Evolutionary conservation across 1,139 yeast species (phyloP).

Genomic region (Hyphopichia buzzinii): DNA sequence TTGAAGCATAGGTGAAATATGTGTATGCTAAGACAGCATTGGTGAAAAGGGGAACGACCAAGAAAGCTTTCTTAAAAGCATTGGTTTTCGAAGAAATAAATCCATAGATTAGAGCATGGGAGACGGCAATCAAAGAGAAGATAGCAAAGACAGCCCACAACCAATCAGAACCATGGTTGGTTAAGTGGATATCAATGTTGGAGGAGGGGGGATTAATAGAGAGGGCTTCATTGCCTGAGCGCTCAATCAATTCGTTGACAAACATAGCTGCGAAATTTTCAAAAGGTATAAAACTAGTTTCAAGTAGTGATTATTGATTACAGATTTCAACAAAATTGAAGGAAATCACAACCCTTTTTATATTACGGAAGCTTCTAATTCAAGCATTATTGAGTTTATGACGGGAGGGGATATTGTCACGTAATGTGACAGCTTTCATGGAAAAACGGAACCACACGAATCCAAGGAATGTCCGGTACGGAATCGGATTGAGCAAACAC

Average conservation of each 20-base stretch:
- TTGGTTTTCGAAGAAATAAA: conserved; percentile 34
- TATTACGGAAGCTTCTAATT: no score
- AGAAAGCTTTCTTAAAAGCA: conserved; percentile 39
- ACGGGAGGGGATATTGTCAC: no score
- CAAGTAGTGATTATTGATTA: conserved; percentile 1
- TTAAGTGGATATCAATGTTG: conserved; percentile 49
- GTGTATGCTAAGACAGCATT: conserved; percentile 46
- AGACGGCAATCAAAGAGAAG: conserved; percentile 43
- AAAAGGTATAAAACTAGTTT: neutral
- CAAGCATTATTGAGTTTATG: no score
- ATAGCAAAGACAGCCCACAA: conserved; percentile 63
- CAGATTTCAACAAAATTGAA: neutral
- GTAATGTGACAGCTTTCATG: no score
- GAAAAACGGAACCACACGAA: no score
- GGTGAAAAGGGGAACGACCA: conserved; percentile 46
- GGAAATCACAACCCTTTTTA: no score
- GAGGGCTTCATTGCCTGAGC: conserved; percentile 45
- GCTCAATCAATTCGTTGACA: neutral
- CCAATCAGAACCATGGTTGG: conserved; percentile 66
- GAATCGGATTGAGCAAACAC: no score
- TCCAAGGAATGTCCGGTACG: no score
- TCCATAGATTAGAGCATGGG: conserved; percentile 39
- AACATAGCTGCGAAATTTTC: neutral
- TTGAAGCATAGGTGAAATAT: conserved; percentile 65
- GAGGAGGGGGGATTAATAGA: conserved; percentile 42